Evolutionary conservation across 2,329 filamentous ascomycete genomes (phyloP).

Genomic region (Colletotrichum cereale): DNA sequence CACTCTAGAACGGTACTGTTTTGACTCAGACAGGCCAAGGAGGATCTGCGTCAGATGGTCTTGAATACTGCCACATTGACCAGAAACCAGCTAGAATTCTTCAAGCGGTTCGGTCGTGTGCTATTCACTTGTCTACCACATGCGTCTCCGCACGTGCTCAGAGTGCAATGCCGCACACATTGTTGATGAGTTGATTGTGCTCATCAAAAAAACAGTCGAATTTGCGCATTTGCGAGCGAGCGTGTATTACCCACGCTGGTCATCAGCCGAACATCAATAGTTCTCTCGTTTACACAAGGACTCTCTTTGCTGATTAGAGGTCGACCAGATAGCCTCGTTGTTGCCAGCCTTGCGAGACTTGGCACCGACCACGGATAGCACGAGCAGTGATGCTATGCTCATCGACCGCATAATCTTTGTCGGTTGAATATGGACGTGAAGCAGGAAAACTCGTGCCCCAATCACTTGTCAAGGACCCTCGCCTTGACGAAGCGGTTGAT

Average conservation of each 20-base stretch:
- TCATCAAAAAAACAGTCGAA: not conserved
- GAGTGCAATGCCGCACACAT: too few relatives aligned
- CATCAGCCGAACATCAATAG: not conserved
- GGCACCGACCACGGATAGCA: not conserved
- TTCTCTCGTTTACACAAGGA: too few relatives aligned
- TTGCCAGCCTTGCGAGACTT: not conserved
- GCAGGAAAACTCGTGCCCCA: too few relatives aligned
- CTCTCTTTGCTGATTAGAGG: too few relatives aligned
- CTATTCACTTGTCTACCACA: not conserved
- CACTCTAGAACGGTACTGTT: not conserved
- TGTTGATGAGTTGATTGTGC: not conserved
- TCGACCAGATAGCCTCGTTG: not conserved
- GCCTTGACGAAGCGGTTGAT: conserved; percentile 72
- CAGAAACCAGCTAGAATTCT: not conserved
- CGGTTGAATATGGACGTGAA: not conserved
- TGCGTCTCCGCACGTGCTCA: not conserved
- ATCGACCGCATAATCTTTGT: not conserved
- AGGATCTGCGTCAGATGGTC: not conserved
- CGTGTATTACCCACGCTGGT: not conserved
- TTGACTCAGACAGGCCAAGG: not conserved
- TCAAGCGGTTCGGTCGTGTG: not conserved
- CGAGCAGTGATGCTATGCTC: not conserved
- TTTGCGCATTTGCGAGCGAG: not conserved
- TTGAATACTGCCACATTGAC: not conserved
- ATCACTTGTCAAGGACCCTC: conserved; percentile 65